Percentiles rank a stretch among this genome's conserved stretches.
These are phyloP conservation scores for Agastache rugosa DNA, from an alignment of 257 asterid species.

Conservation along the genomic window DNA sequence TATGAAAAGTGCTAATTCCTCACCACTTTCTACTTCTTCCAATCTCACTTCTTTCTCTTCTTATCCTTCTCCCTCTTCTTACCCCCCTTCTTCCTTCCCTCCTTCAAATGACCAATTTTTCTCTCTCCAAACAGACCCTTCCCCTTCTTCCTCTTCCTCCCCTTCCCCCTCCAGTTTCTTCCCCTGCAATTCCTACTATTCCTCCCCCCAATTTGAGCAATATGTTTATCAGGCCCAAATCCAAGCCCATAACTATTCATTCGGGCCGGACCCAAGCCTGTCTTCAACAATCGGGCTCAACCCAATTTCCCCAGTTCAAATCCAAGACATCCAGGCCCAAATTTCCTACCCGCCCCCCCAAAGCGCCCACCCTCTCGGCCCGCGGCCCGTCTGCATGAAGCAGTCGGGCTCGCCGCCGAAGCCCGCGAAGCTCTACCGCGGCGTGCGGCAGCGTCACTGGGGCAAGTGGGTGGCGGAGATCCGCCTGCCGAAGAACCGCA, in stretches of 20 bases:
- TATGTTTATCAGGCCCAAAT: slow-evolving; percentile 34
- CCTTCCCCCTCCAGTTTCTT: slow-evolving; percentile 44
- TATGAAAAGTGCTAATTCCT: slow-evolving; percentile 78
- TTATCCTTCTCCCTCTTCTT: background rate
- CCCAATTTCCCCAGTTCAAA: slow-evolving; percentile 53
- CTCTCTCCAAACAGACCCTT: slow-evolving; percentile 29
- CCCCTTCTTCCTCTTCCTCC: slow-evolving; percentile 17
- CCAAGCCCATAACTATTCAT: slow-evolving; percentile 37
- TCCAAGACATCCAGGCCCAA: slow-evolving; percentile 68
- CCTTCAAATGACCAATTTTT: slow-evolving; percentile 21
- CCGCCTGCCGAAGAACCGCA: slow-evolving; percentile 88
- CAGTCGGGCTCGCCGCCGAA: slow-evolving; percentile 64
- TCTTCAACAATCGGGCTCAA: slow-evolving; percentile 48
- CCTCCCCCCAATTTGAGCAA: slow-evolving; percentile 38
- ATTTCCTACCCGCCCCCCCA: slow-evolving; percentile 34
- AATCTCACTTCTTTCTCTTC: slow-evolving; percentile 27
- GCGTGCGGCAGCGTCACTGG: slow-evolving; percentile 99
- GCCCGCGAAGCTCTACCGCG: slow-evolving; percentile 91
- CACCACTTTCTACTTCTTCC: slow-evolving; percentile 50
- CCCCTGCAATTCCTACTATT: slow-evolving; percentile 43
- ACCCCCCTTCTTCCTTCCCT: background rate
- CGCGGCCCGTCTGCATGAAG: slow-evolving; percentile 69
- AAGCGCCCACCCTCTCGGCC: slow-evolving; percentile 44
- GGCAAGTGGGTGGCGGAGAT: slow-evolving; percentile 99
- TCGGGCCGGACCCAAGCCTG: slow-evolving; percentile 44